phyloP scores from a whole-genome alignment of 768 basidiomycete species.

The Lactarius quietus region DNA sequence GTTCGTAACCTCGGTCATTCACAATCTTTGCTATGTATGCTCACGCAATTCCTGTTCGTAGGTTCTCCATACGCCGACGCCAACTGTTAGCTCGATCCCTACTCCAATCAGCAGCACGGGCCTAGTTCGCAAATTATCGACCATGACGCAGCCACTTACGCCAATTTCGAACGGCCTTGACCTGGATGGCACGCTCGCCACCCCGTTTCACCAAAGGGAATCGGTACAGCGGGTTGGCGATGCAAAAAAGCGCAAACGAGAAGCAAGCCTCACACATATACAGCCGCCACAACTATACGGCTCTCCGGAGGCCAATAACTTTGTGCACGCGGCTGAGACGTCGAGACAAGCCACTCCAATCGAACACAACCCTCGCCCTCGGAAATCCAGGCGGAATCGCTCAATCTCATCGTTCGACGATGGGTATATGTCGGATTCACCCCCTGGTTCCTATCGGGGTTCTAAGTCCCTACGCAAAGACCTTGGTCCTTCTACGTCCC shows the following conservation, averaged over 20 bases:
- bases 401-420: neutral
- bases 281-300: neutral
- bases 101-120: neutral
- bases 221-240: neutral
- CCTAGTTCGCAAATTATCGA: neutral
- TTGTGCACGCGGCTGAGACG: neutral
- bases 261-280: neutral
- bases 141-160: conserved; percentile 12
- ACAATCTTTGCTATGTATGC: neutral
- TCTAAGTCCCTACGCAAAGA: neutral
- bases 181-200: conserved; percentile 1
- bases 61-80: neutral
- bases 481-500: neutral
- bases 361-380: neutral
- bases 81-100: neutral
- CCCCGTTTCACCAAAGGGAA: conserved; percentile 1
- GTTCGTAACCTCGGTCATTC: conserved; percentile 2
- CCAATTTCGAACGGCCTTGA: conserved; percentile 9
- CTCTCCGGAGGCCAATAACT: neutral
- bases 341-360: neutral
- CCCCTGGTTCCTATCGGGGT: neutral
- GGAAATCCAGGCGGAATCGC: conserved; percentile 12
- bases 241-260: conserved; percentile 18
- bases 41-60: conserved; percentile 4
- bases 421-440: conserved; percentile 15